phyloP scores from a whole-genome alignment of 495 filamentous ascomycete species.

The Oleoguttula mirabilis region DNA sequence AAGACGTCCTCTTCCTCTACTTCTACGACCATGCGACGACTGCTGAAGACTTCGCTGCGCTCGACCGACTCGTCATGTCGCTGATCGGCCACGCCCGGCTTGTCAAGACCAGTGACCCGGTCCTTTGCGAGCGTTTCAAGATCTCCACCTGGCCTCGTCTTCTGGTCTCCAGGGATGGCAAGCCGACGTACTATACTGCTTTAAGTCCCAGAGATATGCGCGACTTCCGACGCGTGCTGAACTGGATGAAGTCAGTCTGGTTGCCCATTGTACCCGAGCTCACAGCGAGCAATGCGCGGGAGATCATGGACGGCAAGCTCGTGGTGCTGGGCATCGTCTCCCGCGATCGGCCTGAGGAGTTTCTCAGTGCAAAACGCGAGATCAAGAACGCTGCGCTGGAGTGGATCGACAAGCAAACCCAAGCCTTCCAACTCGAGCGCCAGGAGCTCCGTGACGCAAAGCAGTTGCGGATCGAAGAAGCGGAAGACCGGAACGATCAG shows the following conservation, averaged over 20 bases:
- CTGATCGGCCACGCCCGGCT: conserved; percentile 84
- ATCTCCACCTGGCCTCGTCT: conserved; percentile 91
- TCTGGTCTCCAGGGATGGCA: conserved; percentile 76
- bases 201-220: conserved; percentile 82
- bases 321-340: conserved; percentile 86
- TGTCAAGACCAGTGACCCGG: conserved; percentile 70
- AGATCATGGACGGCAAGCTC: conserved; percentile 87
- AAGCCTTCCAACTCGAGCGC: conserved; percentile 77
- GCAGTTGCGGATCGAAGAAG: conserved; percentile 89
- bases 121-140: conserved; percentile 69
- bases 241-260: conserved; percentile 95
- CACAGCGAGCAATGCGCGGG: conserved; percentile 74
- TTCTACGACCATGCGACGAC: conserved; percentile 94
- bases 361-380: conserved; percentile 65
- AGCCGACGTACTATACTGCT: conserved; percentile 74
- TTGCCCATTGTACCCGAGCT: conserved; percentile 95
- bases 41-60: conserved; percentile 74
- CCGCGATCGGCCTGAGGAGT: conserved; percentile 67
- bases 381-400: conserved; percentile 91
- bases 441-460: conserved; percentile 89
- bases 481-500: conserved; percentile 85
- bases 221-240: conserved; percentile 63
- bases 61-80: conserved; percentile 73
- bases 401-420: conserved; percentile 93
- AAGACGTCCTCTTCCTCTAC: conserved; percentile 93